Base-by-base conservation (phyloP, 768 basidiomycete genomes). In the Trametes cingulata region DNA sequence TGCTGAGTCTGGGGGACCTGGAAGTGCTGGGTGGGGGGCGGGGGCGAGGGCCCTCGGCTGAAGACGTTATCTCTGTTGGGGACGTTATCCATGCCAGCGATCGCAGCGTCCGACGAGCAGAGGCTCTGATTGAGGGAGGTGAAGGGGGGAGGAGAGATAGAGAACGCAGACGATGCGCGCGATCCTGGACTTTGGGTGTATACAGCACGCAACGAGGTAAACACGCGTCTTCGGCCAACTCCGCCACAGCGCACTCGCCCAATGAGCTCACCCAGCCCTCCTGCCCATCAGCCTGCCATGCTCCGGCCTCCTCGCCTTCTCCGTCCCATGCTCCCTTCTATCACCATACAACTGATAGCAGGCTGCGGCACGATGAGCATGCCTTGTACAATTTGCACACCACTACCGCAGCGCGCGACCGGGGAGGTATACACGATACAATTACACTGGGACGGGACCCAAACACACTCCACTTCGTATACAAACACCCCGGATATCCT, bases 41-140 rank as follows among this genome's bases (percentile, higher is more conserved):
- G 71, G 43, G 71, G 69, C 40, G 71, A 66, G 15, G 71, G 71
- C n/a, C 71, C 72, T 50, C 69, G 62, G 13, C 69, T 71, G 52
- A 72, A 72, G 40, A 72, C 62, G 60, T 67, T 71, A 61, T 71
- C 70, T 67, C 70, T 68, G 66, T 39, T 59, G 20, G 51, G 58
- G 63, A 70, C 60, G 51, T 68, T 62, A 56, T 72, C 71, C 71
- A 72, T 72, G 56, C 48, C 61, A 56, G 65, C 61, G 53, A 64
- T 66, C 57, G 64, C 54, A 60, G 59, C 19, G 62, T 35, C 45
- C 45, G 20, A 47, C 27, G 47, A 42, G 51, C 51, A 52, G 36
- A 15, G 52, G 50, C 43, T 39, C 45, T 47, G 56, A 42, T 33
- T 33, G 39, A 37, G 39, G 22, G 47, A 17, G 29, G 41, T 42